Evolutionary conservation across 2,329 filamentous ascomycete species (phyloP).

Genomic region (Emergomyces pasteurianus): DNA sequence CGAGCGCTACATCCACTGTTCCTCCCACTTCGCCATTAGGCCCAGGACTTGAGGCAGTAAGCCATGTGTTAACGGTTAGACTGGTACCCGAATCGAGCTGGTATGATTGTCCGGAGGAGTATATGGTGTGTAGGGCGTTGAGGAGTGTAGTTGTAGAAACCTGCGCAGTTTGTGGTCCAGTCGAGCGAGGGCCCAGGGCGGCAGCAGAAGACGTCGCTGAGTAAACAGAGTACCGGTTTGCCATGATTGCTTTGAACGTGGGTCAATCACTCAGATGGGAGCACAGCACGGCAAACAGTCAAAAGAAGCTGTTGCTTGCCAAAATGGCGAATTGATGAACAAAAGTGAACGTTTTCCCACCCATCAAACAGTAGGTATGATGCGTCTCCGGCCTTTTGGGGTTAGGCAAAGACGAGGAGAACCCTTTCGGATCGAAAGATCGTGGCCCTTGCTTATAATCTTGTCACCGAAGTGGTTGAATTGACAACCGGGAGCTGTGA

Average conservation of each 20-base stretch:
- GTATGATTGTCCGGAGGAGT: slow-evolving; percentile 71
- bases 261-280: not conserved
- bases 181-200: slow-evolving; percentile 41
- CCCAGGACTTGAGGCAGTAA: slow-evolving; percentile 62
- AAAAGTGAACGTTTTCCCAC: not conserved
- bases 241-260: slow-evolving; percentile 30
- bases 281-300: not conserved
- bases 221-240: slow-evolving; percentile 50
- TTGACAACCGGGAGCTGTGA: not conserved
- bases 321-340: not conserved
- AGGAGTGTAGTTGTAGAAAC: slow-evolving; percentile 87
- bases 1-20: slow-evolving; percentile 68
- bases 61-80: slow-evolving; percentile 89
- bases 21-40: slow-evolving; percentile 59
- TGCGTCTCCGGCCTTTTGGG: not conserved
- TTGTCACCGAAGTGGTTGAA: not conserved
- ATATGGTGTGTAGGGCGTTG: slow-evolving; percentile 83
- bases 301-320: not conserved
- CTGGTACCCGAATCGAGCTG: slow-evolving; percentile 80
- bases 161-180: slow-evolving; percentile 59
- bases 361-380: not conserved
- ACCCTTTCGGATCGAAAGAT: not conserved
- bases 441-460: not conserved
- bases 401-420: not conserved
- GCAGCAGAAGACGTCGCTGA: slow-evolving; percentile 50